Base-by-base conservation (phyloP, 1,284 basidiomycete species). In the Heterobasidion annosum region DNA sequence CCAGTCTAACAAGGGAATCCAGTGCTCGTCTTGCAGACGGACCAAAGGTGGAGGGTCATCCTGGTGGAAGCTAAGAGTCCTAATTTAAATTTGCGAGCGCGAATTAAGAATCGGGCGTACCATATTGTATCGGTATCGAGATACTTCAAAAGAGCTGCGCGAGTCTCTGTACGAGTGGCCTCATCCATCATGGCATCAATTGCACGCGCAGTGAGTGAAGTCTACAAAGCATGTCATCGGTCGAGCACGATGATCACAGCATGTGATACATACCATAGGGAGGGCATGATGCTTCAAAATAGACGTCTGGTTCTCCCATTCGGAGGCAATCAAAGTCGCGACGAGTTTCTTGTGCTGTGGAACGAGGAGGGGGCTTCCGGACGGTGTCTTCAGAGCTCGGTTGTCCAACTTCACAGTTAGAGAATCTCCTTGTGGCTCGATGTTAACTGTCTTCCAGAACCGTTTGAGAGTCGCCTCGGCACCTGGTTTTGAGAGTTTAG, bases 71-170 rank as follows among this genome's bases (percentile, higher is more conserved):
- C 92, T 94, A 64, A 9, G 45, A 1, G 44, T 25, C 45, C 34
- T 32, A 50, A 40, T n/a, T 4, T 25, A 3, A 33, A 12, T 9
- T n/a, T 25, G n/a, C 15, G 43, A 18, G 45, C 18, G 8, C 48
- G n/a, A 50, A 19, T 34, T 51, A 46, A 34, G 13, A 32, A 25
- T 34, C 53, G 32, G 59, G 63, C 78, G 55, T 61, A 94, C 94
- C 92, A 94, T 57, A 99, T 84, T 0, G 97, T 95, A 67, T 99
- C 97, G 2, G 96, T 98, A 61, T 98, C 89, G 37, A 99, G 72
- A 70, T 98, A 99, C 59, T 85, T 81, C 51, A 98, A 67, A 48
- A 99, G 69, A 18, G 83, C 77, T n/a, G 78, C 76, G 34, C 82
- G 78, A 33, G 96, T 88, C 53, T 87, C 78, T n/a, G 69, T 65